A percentile compares a stretch with the other conserved stretches of the same genome.
These are phyloP conservation scores for Cunninghamia lanceolata DNA, from an alignment of 75 land plant genomes.

Conservation along the genomic window DNA sequence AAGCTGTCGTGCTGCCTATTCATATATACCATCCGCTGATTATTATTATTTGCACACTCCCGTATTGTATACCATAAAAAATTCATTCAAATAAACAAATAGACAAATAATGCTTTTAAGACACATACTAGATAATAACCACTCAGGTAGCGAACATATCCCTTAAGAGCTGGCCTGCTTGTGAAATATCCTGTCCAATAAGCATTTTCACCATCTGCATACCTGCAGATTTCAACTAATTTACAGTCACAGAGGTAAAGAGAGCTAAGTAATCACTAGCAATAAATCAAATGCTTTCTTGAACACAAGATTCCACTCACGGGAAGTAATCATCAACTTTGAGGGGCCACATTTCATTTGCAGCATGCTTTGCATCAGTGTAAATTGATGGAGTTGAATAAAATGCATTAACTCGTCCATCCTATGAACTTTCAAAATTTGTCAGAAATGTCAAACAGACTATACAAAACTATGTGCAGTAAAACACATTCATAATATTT, in stretches of 20 bases:
- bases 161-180: constrained; percentile 67
- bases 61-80: no score
- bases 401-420: constrained; percentile 88
- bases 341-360: constrained; percentile 84
- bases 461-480: background rate
- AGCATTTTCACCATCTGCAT: constrained; percentile 61
- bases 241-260: background rate
- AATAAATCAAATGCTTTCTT: background rate
- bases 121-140: constrained; percentile 64
- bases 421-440: constrained; percentile 38
- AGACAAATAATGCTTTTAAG: no score
- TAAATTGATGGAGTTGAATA: constrained; percentile 98
- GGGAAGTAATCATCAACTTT: constrained; percentile 89
- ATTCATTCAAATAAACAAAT: background rate
- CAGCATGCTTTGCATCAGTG: constrained; percentile 73
- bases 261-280: background rate
- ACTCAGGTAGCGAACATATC: constrained; percentile 63
- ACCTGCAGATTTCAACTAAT: constrained; percentile 30
- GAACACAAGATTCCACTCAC: constrained; percentile 37
- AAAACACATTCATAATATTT: background rate
- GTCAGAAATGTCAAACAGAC: background rate
- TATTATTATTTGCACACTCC: background rate
- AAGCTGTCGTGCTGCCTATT: constrained; percentile 69
- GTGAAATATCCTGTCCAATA: constrained; percentile 87
- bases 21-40: constrained; percentile 21